Conservation (phyloP, 2,329 filamentous ascomycete species). For the Geoglossum cookeanum region DNA sequence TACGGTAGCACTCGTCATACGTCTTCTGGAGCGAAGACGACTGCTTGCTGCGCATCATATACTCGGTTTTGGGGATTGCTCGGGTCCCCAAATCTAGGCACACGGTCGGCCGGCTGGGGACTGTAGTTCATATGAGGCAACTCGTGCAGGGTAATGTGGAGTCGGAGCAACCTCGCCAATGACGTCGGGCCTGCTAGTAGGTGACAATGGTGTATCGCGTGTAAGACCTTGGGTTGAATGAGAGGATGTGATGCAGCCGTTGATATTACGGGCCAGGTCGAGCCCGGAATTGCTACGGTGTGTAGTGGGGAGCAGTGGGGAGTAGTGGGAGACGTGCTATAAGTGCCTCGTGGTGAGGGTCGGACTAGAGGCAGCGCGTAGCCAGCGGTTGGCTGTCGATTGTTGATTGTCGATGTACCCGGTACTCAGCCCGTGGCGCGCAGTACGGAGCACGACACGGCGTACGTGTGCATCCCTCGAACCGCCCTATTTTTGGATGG, state of each 20-base stretch:
- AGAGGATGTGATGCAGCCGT: not conserved
- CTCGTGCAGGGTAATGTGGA: not conserved
- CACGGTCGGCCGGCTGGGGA: not conserved
- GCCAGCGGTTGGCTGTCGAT: not conserved
- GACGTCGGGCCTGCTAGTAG: not conserved
- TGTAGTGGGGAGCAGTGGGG: not conserved
- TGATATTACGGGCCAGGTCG: not conserved
- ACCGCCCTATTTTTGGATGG: not conserved
- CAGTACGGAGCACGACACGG: no score
- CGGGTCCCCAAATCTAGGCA: not conserved
- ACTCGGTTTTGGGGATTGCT: not conserved
- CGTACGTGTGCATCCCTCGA: no score
- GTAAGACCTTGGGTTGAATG: not conserved
- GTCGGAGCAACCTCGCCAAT: not conserved
- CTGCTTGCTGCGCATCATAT: constrained; percentile 33
- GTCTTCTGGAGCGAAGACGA: constrained; percentile 79
- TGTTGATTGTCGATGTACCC: not conserved
- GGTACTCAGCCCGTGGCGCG: not conserved
- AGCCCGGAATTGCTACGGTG: not conserved
- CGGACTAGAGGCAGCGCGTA: not conserved
- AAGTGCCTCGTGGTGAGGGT: not conserved
- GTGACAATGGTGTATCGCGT: not conserved
- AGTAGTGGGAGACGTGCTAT: no score
- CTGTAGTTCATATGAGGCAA: not conserved
- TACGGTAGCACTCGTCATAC: constrained; percentile 90